Conservation (phyloP, 345 rosid species). For the Hibiscus trionum region DNA sequence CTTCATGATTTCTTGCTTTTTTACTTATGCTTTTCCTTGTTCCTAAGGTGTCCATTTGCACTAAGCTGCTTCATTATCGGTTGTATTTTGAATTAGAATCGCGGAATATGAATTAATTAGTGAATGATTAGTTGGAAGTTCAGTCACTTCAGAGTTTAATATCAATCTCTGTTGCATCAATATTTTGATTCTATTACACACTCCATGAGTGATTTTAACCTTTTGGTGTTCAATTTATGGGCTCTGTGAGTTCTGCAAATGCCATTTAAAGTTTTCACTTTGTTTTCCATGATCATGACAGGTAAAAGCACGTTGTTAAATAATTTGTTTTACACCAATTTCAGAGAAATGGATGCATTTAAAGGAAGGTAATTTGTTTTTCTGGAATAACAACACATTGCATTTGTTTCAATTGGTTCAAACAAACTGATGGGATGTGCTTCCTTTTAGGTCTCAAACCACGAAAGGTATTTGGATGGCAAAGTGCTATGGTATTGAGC, state of each 20-base stretch:
- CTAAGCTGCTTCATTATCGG: background rate
- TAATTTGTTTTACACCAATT: slow-evolving; percentile 80
- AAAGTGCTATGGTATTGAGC: slow-evolving; percentile 79
- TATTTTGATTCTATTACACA: background rate
- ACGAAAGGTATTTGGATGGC: slow-evolving; percentile 99
- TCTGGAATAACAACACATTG: background rate
- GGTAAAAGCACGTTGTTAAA: slow-evolving; percentile 97
- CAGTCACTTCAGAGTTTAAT: background rate
- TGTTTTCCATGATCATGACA: slow-evolving; percentile 33
- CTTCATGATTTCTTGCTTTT: background rate
- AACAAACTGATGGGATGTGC: slow-evolving; percentile 6
- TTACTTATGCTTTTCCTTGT: background rate
- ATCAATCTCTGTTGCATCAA: background rate
- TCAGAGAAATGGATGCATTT: slow-evolving; percentile 99
- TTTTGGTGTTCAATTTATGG: background rate
- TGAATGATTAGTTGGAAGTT: background rate
- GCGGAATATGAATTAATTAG: background rate
- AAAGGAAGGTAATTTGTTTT: slow-evolving; percentile 65
- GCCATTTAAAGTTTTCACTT: slow-evolving; percentile 15
- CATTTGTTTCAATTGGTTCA: slow-evolving; percentile 11
- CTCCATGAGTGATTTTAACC: background rate
- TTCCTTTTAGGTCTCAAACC: slow-evolving; percentile 73
- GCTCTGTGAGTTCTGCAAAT: background rate
- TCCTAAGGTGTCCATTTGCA: background rate
- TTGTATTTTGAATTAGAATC: background rate